phyloP scores from a whole-genome alignment of 768 basidiomycete species.

The Xerocomus potaroensis region DNA sequence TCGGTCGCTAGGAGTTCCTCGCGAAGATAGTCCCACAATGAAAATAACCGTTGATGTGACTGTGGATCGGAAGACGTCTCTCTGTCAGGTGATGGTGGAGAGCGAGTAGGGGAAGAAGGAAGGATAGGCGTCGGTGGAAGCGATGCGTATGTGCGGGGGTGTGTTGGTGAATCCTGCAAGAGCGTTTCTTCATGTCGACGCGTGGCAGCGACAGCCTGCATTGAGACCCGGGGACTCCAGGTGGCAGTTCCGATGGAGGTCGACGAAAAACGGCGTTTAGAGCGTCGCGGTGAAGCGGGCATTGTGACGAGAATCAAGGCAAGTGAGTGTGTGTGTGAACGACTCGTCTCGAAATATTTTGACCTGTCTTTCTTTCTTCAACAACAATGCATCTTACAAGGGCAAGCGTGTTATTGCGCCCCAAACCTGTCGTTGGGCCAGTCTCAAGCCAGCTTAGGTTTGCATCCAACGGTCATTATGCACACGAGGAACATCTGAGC shows the following conservation, averaged over 20 bases:
- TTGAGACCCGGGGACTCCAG: conserved; percentile 20
- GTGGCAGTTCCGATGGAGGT: conserved; percentile 21
- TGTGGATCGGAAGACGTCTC: conserved; percentile 13
- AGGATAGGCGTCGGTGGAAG: conserved; percentile 70
- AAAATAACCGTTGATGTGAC: conserved; percentile 52
- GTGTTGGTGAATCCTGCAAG: conserved; percentile 8
- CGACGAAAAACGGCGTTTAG: conserved; percentile 31
- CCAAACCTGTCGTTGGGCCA: conserved; percentile 26
- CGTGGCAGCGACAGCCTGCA: conserved; percentile 7
- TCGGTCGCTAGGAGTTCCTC: conserved; percentile 91
- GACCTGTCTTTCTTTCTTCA: background rate
- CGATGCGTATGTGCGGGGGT: conserved; percentile 61
- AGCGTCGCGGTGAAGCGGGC: conserved; percentile 32
- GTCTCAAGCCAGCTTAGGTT: conserved; percentile 38
- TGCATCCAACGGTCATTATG: conserved; percentile 40
- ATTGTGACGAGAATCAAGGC: conserved; percentile 8
- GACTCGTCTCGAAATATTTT: too few species aligned
- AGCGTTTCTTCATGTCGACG: conserved; percentile 11
- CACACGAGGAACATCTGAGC: conserved; percentile 38
- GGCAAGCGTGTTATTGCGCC: conserved; percentile 34
- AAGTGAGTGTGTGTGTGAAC: conserved; percentile 16
- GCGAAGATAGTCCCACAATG: conserved; percentile 87
- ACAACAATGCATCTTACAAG: conserved; percentile 33
- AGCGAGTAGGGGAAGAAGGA: conserved; percentile 36
- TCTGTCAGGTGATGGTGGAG: conserved; percentile 22